Evolutionary conservation across 2,329 filamentous ascomycete genomes (phyloP), one percentile per base, ranked within the genome.

Genomic region (Monilinia aucupariae): DNA sequence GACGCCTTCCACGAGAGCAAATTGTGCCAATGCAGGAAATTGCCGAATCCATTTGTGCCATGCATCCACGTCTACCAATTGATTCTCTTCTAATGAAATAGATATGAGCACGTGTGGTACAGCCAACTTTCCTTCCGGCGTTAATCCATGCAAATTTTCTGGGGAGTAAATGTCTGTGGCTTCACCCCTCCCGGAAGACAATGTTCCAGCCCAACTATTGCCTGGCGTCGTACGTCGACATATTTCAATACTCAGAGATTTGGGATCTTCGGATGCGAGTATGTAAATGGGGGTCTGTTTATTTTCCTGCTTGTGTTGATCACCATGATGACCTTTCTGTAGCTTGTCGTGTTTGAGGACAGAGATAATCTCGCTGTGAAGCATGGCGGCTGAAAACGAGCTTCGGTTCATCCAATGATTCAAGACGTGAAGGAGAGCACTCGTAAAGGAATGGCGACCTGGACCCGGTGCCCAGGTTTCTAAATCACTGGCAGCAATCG

Each of bases 91-190:
- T 0, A 86, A 74, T 0, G 83, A 82, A 7, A 85, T 71, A 0
- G 82, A 85, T 37, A 85, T 83, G 79, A 85, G 83, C 48, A 85
- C 82, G 66, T 85, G 83, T 4, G 83, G 83, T 25, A 71, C 48
- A 20, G 51, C 39, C 30, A 56, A 48, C 25, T 64, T 61, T 15
- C 65, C 64, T 15, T 62, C 58, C 1, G 43, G 32, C 30, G 63
- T 53, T 2, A 62, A 13, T n/a, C 59, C 45, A 20, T 56, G 58
- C 10, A 67, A 30, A 12, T 45, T 59, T 15, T 60, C 61, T 22
- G 51, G 34, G 37, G 22, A 51, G 45, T 67, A 65, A 3, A 50
- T 47, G 15, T 65, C 61, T 43, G 20, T 59, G 12, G 37, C 47
- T 7, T 56, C 59, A 22, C 32, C 22, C 20, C 48, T 37, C 13